phyloP scores from a whole-genome alignment of 2,329 filamentous ascomycete species.

The Phaeosphaeria sp. region DNA sequence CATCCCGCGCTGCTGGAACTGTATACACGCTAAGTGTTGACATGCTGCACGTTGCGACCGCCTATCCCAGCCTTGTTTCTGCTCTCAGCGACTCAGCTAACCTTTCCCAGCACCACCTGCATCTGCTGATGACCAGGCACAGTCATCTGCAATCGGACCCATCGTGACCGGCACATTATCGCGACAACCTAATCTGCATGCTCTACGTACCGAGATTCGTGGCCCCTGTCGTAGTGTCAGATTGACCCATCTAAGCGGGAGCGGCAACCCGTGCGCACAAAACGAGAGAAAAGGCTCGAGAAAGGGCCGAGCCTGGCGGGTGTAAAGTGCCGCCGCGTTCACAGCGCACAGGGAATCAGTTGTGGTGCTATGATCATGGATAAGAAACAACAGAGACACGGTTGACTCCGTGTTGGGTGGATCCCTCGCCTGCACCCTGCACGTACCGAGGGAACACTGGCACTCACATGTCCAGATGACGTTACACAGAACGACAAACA shows the following conservation, averaged over 20 bases:
- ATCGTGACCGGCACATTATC: constrained; percentile 1
- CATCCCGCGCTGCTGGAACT: background rate
- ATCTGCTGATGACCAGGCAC: background rate
- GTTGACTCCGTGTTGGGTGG: background rate
- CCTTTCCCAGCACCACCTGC: background rate
- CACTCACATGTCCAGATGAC: background rate
- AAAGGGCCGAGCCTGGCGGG: constrained; percentile 1
- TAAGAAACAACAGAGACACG: background rate
- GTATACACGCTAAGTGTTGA: background rate
- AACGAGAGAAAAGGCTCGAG: background rate
- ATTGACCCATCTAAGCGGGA: constrained; percentile 4
- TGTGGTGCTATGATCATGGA: background rate
- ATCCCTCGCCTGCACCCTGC: background rate
- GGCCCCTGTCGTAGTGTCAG: constrained; percentile 8
- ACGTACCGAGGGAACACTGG: background rate
- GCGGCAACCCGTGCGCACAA: background rate
- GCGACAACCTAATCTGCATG: constrained; percentile 1
- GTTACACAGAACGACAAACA: background rate
- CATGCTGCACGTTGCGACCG: background rate
- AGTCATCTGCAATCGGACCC: background rate
- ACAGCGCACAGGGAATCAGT: background rate
- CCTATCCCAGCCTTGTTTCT: background rate
- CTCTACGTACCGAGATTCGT: constrained; percentile 6
- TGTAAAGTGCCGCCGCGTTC: background rate
- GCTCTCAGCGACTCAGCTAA: background rate